These are phyloP conservation scores for Alternaria viburni DNA, from an alignment of 2,329 filamentous ascomycete species.

Conservation along the genomic window DNA sequence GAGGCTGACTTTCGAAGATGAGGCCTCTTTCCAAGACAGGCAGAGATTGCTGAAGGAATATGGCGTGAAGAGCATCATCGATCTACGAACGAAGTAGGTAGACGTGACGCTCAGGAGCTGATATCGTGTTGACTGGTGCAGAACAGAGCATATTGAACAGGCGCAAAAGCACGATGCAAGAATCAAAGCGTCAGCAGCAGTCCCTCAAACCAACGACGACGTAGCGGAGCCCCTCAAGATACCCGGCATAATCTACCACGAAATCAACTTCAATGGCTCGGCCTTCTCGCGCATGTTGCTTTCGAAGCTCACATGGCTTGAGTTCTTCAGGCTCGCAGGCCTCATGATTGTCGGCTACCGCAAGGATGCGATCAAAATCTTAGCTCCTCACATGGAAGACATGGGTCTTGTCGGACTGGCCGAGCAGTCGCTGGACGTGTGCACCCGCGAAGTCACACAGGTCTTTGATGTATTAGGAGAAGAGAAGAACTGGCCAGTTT, in stretches of 20 bases:
- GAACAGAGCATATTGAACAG: slow-evolving; percentile 75
- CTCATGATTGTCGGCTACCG: slow-evolving; percentile 72
- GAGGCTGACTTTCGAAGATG: slow-evolving; percentile 58
- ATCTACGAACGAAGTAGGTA: slow-evolving; percentile 75
- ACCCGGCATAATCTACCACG: slow-evolving; percentile 65
- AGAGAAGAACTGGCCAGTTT: slow-evolving; percentile 63
- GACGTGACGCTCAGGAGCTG: background rate
- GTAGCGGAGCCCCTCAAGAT: slow-evolving; percentile 66
- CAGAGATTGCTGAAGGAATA: slow-evolving; percentile 64
- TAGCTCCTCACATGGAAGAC: slow-evolving; percentile 72
- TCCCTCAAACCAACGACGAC: slow-evolving; percentile 57
- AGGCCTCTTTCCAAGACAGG: slow-evolving; percentile 72
- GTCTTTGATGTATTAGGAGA: slow-evolving; percentile 59
- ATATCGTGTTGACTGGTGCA: slow-evolving; percentile 40
- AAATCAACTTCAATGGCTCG: slow-evolving; percentile 76
- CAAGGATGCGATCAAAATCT: slow-evolving; percentile 70
- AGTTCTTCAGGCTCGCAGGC: slow-evolving; percentile 67
- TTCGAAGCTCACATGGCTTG: slow-evolving; percentile 70
- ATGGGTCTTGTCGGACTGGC: slow-evolving; percentile 75
- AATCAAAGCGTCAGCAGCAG: slow-evolving; percentile 52
- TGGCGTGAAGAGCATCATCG: slow-evolving; percentile 74
- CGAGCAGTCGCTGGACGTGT: slow-evolving; percentile 72
- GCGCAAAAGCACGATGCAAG: slow-evolving; percentile 65
- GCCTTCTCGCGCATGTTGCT: slow-evolving; percentile 73
- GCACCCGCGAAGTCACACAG: slow-evolving; percentile 65